phyloP scores from a whole-genome alignment of 1,139 yeast genomes.

The Saccharomyces uvarum region DNA sequence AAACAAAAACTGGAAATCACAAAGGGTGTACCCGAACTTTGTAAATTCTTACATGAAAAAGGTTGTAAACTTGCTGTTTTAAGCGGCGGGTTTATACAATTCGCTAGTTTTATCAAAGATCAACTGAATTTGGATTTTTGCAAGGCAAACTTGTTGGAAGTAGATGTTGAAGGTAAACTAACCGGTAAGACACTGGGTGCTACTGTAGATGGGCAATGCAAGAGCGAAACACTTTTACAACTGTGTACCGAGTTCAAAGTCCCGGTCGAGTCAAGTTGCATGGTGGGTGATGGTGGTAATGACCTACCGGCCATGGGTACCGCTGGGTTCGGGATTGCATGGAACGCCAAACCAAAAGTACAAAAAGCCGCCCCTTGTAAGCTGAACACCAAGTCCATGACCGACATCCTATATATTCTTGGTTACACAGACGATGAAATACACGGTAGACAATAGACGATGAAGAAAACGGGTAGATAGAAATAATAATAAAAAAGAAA shows the following conservation, averaged over 20 bases:
- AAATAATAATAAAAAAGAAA: conserved; percentile 3
- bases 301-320: conserved; percentile 86
- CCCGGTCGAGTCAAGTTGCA: conserved; percentile 53
- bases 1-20: conserved; percentile 65
- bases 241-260: conserved; percentile 60
- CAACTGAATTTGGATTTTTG: conserved; percentile 76
- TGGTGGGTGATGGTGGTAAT: conserved; percentile 97
- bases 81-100: conserved; percentile 89
- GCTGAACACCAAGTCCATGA: conserved; percentile 61
- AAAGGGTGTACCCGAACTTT: conserved; percentile 71
- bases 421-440: conserved; percentile 65
- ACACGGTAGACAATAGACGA: conserved; percentile 12
- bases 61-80: conserved; percentile 78
- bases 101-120: conserved; percentile 68
- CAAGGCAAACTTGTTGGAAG: conserved; percentile 67
- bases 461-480: not conserved
- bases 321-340: conserved; percentile 93
- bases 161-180: conserved; percentile 43
- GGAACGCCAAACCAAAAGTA: conserved; percentile 94
- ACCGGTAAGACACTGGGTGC: conserved; percentile 59
- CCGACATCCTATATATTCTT: conserved; percentile 70
- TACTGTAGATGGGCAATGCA: conserved; percentile 77
- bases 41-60: conserved; percentile 49
- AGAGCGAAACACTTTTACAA: conserved; percentile 63
- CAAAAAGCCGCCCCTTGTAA: conserved; percentile 75